phyloP scores from a whole-genome alignment of 169 alveolate species.

The Plasmodium billcollinsi region DNA sequence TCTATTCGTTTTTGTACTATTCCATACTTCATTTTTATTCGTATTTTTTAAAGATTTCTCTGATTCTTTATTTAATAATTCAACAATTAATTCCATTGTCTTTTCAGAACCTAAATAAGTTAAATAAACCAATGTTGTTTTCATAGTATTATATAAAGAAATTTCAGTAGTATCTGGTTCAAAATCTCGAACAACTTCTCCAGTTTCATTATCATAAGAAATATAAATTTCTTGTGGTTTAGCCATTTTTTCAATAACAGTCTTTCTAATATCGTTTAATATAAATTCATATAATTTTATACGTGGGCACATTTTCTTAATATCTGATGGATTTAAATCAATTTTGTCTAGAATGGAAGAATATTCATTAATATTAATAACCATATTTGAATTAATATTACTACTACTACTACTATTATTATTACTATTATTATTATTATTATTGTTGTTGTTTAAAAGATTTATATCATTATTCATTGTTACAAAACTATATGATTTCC shows the following conservation, averaged over 20 bases:
- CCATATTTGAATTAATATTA: not conserved
- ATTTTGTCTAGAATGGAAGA: conserved; percentile 70
- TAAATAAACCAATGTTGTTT: conserved; percentile 94
- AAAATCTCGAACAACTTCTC: conserved; percentile 92
- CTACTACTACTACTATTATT: not conserved
- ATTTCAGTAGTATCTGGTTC: conserved; percentile 96
- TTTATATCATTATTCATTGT: conserved; percentile 27
- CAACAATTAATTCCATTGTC: conserved; percentile 94
- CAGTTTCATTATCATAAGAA: conserved; percentile 92
- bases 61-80: conserved; percentile 91
- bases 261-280: conserved; percentile 72
- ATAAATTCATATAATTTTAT: conserved; percentile 70
- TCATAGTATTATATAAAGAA: conserved; percentile 96
- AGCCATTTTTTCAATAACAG: conserved; percentile 94
- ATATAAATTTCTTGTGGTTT: conserved; percentile 96
- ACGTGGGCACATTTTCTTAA: conserved; percentile 63
- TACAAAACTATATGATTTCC: conserved; percentile 71
- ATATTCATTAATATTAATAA: conserved; percentile 54
- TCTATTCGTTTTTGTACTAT: conserved; percentile 91
- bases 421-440: no score
- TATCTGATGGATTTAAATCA: conserved; percentile 58
- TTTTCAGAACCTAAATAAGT: conserved; percentile 96
- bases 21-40: conserved; percentile 82
- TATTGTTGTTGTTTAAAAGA: not conserved
- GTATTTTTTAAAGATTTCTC: conserved; percentile 78